A percentile compares a stretch with the other conserved stretches of the same genome.
These are phyloP conservation scores for Aspergillus indologenus DNA, from an alignment of 495 filamentous ascomycete genomes.

Conservation along the genomic window DNA sequence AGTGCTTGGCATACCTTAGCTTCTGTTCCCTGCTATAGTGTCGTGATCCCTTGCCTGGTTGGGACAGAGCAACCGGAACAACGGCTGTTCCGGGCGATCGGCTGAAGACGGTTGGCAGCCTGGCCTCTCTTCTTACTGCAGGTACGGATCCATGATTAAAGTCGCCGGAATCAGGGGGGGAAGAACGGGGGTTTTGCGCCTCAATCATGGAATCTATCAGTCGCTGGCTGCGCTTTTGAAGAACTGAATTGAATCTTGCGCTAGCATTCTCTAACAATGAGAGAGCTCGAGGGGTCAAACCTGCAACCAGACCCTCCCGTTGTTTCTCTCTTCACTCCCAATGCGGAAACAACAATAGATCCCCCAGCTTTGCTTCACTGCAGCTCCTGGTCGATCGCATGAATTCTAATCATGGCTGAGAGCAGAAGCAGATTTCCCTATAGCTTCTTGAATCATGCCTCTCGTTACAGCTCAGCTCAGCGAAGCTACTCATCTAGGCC, in stretches of 20 bases:
- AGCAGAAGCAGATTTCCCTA: not conserved
- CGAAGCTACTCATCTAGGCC: too few relatives aligned
- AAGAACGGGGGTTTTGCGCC: not conserved
- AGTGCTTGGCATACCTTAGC: not conserved
- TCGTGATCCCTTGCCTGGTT: not conserved
- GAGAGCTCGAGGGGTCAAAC: not conserved
- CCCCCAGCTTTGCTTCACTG: too few relatives aligned
- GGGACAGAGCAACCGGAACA: not conserved
- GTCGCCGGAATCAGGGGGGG: constrained; percentile 5
- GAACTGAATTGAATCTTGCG: too few relatives aligned
- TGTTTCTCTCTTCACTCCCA: not conserved
- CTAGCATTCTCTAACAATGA: too few relatives aligned
- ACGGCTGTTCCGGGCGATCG: not conserved
- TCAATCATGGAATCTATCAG: not conserved
- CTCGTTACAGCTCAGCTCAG: not conserved
- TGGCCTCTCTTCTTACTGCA: not conserved
- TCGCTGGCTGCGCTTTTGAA: too few relatives aligned
- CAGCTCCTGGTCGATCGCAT: not conserved
- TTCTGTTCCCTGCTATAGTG: not conserved
- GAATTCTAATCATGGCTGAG: not conserved
- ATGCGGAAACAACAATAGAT: not conserved
- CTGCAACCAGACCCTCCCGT: not conserved
- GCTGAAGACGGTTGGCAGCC: not conserved
- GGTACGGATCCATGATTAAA: not conserved
- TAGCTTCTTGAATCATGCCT: not conserved